phyloP scores from a whole-genome alignment of 331 rosid species.

The Quercus tomentella region DNA sequence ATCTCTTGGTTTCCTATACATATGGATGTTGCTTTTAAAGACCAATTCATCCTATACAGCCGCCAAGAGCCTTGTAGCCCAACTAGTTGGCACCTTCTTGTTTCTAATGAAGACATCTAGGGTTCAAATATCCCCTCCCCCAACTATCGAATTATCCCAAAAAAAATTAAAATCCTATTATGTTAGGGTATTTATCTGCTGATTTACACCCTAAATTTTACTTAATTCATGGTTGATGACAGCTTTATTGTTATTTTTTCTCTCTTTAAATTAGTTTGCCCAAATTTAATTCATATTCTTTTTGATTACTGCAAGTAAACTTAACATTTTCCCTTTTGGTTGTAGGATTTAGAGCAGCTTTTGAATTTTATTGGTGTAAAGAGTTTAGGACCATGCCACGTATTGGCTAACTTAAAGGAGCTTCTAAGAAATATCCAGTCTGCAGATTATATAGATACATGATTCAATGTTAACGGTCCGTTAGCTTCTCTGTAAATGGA shows the following conservation, averaged over 20 bases:
- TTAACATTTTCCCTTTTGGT: conserved; percentile 5
- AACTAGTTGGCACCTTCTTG: no score
- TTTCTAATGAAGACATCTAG: no score
- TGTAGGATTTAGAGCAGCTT: conserved; percentile 95
- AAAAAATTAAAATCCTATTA: no score
- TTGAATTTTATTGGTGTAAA: conserved; percentile 74
- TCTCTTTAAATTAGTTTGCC: not conserved
- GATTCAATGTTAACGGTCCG: conserved; percentile 22
- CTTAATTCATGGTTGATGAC: not conserved
- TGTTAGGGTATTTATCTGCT: not conserved
- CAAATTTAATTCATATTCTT: not conserved
- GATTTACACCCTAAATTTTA: not conserved
- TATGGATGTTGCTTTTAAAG: not conserved
- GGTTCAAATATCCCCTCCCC: no score
- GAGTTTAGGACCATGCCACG: conserved; percentile 92
- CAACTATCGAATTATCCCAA: no score
- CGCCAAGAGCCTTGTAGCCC: no score
- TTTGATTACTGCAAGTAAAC: conserved; percentile 10
- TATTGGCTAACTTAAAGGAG: conserved; percentile 93
- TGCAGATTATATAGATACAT: conserved; percentile 57
- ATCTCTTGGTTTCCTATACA: not conserved
- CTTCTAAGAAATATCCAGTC: conserved; percentile 76
- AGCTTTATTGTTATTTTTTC: not conserved
- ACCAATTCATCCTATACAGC: not conserved
- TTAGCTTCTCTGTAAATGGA: conserved; percentile 37